Percentiles rank a stretch among this genome's conserved stretches.
Conservation (phyloP, 2,329 filamentous ascomycete genomes). For the Colletotrichum truncatum region DNA sequence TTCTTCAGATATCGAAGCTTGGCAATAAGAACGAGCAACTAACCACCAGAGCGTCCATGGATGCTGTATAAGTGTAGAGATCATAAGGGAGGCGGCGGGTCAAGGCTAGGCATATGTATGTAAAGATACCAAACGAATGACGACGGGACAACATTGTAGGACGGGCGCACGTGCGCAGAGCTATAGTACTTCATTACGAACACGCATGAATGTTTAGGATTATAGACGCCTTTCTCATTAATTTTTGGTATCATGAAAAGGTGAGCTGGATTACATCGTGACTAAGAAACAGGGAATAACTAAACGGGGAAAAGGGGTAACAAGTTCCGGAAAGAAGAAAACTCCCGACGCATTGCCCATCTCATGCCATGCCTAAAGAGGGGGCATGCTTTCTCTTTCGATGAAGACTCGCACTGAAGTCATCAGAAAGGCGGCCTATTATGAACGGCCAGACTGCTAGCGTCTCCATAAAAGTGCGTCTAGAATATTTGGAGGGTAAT, state of each 20-base stretch:
- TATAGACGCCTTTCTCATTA: slow-evolving; percentile 44
- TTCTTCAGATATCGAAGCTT: slow-evolving; percentile 93
- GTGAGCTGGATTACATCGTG: slow-evolving; percentile 52
- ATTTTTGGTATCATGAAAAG: slow-evolving; percentile 58
- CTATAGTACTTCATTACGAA: slow-evolving; percentile 12
- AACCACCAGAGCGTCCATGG: slow-evolving; percentile 79
- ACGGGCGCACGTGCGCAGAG: background rate
- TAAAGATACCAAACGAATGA: slow-evolving; percentile 28
- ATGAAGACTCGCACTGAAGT: background rate
- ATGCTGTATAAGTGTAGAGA: slow-evolving; percentile 66
- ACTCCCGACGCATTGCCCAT: slow-evolving; percentile 22
- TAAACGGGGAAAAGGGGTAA: slow-evolving; percentile 31
- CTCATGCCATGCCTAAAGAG: background rate
- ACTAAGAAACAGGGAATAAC: slow-evolving; percentile 41
- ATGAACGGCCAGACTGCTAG: slow-evolving; percentile 4
- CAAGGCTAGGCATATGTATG: slow-evolving; percentile 17
- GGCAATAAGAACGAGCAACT: slow-evolving; percentile 99
- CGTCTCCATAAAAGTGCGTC: slow-evolving; percentile 18
- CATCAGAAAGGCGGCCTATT: background rate
- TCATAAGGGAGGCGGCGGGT: too few species aligned
- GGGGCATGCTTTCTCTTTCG: background rate
- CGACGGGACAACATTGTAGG: background rate
- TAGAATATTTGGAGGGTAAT: slow-evolving; percentile 1
- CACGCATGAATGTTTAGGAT: slow-evolving; percentile 21
- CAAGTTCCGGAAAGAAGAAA: slow-evolving; percentile 30